Percentiles rank a stretch among this genome's conserved stretches.
Conservation (phyloP, 2,329 filamentous ascomycete species). For the Monosporascus sp. region DNA sequence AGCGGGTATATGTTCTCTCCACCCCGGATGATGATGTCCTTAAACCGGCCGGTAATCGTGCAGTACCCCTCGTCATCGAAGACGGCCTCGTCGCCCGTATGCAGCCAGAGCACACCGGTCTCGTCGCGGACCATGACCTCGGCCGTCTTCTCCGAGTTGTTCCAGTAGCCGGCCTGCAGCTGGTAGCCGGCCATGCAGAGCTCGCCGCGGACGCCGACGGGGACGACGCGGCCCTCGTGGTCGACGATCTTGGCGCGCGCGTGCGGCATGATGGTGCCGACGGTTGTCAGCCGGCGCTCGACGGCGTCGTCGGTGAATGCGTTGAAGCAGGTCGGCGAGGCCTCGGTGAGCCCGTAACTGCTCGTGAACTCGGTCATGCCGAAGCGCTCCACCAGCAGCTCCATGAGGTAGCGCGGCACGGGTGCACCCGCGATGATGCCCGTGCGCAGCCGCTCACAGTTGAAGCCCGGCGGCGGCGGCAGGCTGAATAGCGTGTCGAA, state of each 20-base stretch:
- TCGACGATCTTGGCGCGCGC: conserved; percentile 74
- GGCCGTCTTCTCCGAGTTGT: conserved; percentile 69
- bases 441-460: conserved; percentile 56
- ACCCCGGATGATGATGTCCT: conserved; percentile 73
- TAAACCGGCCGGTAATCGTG: conserved; percentile 68
- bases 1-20: conserved; percentile 71
- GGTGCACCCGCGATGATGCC: conserved; percentile 77
- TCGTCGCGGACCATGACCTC: conserved; percentile 51
- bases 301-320: conserved; percentile 70
- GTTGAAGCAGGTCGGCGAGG: conserved; percentile 76
- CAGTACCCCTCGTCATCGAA: conserved; percentile 66
- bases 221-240: conserved; percentile 58
- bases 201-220: conserved; percentile 64
- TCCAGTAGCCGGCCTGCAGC: conserved; percentile 61
- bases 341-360: conserved; percentile 71
- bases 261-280: conserved; percentile 72
- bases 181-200: conserved; percentile 76
- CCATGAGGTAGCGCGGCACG: conserved; percentile 70
- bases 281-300: conserved; percentile 61
- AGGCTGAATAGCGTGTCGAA: conserved; percentile 60
- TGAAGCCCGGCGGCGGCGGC: conserved; percentile 35
- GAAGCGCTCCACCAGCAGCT: conserved; percentile 62
- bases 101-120: conserved; percentile 53
- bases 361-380: conserved; percentile 72
- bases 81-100: conserved; percentile 65